Evolutionary conservation across 352 stramenopile genomes (phyloP).

Genomic region (Globisporangium spiculum): DNA sequence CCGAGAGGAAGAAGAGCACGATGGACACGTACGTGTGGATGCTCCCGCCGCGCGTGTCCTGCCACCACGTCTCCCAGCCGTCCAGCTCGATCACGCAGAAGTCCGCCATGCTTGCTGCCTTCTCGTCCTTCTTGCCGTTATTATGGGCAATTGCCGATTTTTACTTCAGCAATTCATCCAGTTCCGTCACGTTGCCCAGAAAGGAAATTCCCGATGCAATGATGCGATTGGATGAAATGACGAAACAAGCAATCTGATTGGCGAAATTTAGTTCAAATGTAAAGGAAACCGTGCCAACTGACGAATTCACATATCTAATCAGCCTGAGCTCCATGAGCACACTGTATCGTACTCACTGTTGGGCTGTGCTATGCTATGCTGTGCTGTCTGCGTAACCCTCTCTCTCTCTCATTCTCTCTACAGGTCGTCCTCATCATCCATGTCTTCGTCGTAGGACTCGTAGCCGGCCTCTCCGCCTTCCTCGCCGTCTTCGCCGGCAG

Average conservation of each 20-base stretch:
- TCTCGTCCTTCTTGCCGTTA: background rate
- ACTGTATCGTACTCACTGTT: background rate
- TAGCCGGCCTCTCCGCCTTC: constrained; percentile 24
- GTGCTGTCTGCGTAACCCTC: background rate
- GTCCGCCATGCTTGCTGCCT: constrained; percentile 17
- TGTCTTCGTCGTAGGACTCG: constrained; percentile 34
- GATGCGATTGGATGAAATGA: constrained; percentile 16
- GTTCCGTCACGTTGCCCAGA: background rate
- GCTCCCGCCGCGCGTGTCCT: constrained; percentile 40
- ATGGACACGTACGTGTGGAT: constrained; percentile 65
- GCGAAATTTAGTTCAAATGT: constrained; percentile 14
- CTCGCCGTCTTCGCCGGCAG: constrained; percentile 15
- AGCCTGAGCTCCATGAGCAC: background rate
- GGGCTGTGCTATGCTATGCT: background rate
- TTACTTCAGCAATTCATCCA: background rate
- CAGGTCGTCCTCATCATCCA: constrained; percentile 32
- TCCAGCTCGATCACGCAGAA: constrained; percentile 49
- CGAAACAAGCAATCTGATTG: constrained; percentile 24
- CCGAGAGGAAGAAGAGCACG: constrained; percentile 77
- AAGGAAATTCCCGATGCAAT: background rate
- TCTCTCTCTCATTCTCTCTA: constrained; percentile 13
- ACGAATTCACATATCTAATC: background rate
- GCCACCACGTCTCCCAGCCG: constrained; percentile 60
- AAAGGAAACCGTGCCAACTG: constrained; percentile 8
- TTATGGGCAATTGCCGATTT: background rate